Conservation (phyloP, 768 basidiomycete species). For the Termitomyces heimii region DNA sequence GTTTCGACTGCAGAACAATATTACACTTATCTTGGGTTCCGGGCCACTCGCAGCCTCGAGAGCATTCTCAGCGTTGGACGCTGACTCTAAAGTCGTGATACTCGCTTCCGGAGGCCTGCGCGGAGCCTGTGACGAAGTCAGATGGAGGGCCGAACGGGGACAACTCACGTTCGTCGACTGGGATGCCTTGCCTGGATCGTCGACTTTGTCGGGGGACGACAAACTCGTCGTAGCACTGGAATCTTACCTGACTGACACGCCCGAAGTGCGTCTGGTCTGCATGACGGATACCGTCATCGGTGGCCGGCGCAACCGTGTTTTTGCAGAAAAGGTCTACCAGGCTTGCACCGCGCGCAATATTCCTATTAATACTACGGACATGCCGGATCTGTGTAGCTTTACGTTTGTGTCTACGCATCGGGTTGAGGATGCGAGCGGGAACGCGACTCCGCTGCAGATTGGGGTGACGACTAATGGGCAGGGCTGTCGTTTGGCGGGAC, state of each 20-base stretch:
- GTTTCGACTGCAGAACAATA: slow-evolving; percentile 51
- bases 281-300: slow-evolving; percentile 73
- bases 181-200: slow-evolving; percentile 35
- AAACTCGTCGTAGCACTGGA: slow-evolving; percentile 42
- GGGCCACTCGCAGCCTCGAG: slow-evolving; percentile 81
- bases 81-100: slow-evolving; percentile 68
- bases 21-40: slow-evolving; percentile 70
- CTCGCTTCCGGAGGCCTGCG: slow-evolving; percentile 43
- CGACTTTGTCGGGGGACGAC: slow-evolving; percentile 20
- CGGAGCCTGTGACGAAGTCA: slow-evolving; percentile 64
- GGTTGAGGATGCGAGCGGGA: slow-evolving; percentile 48
- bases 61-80: slow-evolving; percentile 76
- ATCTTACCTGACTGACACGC: slow-evolving; percentile 31
- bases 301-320: slow-evolving; percentile 37
- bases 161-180: slow-evolving; percentile 60
- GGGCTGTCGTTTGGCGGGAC: slow-evolving; percentile 78
- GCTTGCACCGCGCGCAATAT: slow-evolving; percentile 55
- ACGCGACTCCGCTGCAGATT: slow-evolving; percentile 56
- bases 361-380: slow-evolving; percentile 83
- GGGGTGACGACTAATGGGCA: slow-evolving; percentile 89
- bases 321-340: slow-evolving; percentile 52
- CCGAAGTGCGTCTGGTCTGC: slow-evolving; percentile 49
- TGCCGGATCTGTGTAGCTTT: slow-evolving; percentile 83
- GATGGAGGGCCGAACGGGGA: slow-evolving; percentile 48
- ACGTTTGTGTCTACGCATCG: slow-evolving; percentile 84